Base-by-base conservation (phyloP, 352 stramenopile species). In the Pythium aphanidermatum region DNA sequence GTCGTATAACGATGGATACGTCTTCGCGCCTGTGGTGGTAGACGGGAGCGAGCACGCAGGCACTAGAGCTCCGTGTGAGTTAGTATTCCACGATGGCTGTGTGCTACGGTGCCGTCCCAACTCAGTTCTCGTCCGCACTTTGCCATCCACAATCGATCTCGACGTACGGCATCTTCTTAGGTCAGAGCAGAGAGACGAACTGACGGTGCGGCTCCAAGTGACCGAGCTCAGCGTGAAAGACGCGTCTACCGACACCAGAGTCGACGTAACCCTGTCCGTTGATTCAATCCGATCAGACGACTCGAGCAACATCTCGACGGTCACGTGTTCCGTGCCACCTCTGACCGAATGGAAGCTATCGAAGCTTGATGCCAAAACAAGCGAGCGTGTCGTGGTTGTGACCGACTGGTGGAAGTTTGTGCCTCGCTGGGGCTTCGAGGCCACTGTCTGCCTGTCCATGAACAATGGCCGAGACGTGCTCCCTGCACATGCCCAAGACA, bases 1-100 rank as follows among this genome's bases (percentile, higher is more conserved):
- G 4, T 86, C 70, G 33, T 82, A 76, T 45, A 80, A 86, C 24
- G 60, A 53, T 17, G 71, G 70, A 7, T 32, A 66, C 6, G 52
- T 68, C 17, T 88, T 83, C 49, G 41, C 51, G 1, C 60, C 59
- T 1, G 50, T 87, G 13, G 35, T 37, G 19, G 30, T 24, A 37
- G 11, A 12, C 21, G 5, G 32, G 16, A 26, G 21, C 12, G 17
- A 34, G 9, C 19, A 46, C 13, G 16, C 25, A 28, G 12, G 36
- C 21, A 12, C 29, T 55, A 13, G 34, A 29, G 5, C 32, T 43
- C 16, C 35, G 54, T 20, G 31, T 19, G 4, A 8, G 31, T 51
- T 83, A 13, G 76, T 53, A 33, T 70, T 61, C 17, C 77, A 89
- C 25, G 51, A 76, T 2, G 70, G 65, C 1, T 41, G 53, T 14